Percentiles rank a stretch among this genome's conserved stretches.
These are phyloP conservation scores for Globisporangium ultimum DNA, from an alignment of 352 stramenopile species.

Conservation along the genomic window DNA sequence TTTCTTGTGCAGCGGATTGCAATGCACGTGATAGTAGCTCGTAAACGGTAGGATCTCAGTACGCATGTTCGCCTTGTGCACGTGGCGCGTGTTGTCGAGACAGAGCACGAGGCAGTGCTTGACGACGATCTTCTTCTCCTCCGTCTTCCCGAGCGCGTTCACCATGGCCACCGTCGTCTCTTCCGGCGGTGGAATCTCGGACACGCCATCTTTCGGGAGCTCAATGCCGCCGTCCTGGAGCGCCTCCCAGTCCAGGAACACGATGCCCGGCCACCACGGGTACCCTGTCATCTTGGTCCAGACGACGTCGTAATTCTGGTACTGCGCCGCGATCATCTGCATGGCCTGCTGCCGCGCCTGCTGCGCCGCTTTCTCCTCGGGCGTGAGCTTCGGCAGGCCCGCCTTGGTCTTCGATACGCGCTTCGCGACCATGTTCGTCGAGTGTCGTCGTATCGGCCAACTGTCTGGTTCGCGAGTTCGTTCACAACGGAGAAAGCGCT, in stretches of 20 bases:
- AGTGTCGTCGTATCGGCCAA: slow-evolving; percentile 1
- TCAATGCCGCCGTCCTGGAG: slow-evolving; percentile 38
- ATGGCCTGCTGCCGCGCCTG: slow-evolving; percentile 27
- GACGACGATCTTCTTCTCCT: slow-evolving; percentile 7
- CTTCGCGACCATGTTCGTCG: slow-evolving; percentile 26
- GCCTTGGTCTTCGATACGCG: slow-evolving; percentile 21
- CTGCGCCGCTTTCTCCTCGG: slow-evolving; percentile 16
- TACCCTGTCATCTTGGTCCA: slow-evolving; percentile 69
- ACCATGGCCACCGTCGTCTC: slow-evolving; percentile 12
- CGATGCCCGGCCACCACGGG: slow-evolving; percentile 76
- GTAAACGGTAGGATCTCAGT: slow-evolving; percentile 45
- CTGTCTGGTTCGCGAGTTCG: not conserved
- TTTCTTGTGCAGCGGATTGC: slow-evolving; percentile 20
- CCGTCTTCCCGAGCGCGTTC: slow-evolving; percentile 20
- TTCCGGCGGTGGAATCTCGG: slow-evolving; percentile 36
- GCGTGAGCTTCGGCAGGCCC: slow-evolving; percentile 14
- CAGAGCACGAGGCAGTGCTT: slow-evolving; percentile 53
- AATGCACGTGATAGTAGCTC: slow-evolving; percentile 40
- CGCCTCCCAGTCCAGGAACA: slow-evolving; percentile 66
- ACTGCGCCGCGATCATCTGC: slow-evolving; percentile 44
- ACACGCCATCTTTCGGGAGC: slow-evolving; percentile 27
- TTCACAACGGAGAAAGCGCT: not conserved
- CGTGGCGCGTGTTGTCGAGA: slow-evolving; percentile 58
- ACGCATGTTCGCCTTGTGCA: slow-evolving; percentile 39
- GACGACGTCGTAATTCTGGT: slow-evolving; percentile 72